Evolutionary conservation across 108 stramenopile genomes (phyloP), one percentile per base, ranked within the genome.

Genomic region (Nitzschia sp.): DNA sequence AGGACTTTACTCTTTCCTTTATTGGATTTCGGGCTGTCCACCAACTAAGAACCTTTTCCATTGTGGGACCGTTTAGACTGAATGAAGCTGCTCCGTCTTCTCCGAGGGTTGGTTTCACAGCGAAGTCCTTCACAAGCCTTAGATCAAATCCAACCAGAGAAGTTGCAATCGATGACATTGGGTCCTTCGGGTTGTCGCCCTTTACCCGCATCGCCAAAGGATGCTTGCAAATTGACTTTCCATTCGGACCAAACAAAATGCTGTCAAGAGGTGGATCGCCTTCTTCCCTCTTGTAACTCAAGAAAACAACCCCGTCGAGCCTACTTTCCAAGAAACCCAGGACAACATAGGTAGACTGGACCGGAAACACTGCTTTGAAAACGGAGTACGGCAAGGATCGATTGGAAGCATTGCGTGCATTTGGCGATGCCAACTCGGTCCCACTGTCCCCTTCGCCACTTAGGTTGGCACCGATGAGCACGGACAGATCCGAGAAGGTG

Each of bases 141-240:
- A 94, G 81, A 65, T 94, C 92, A 59, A 81, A 94, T 1, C 92
- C 92, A 60, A 94, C 80, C 34, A 94, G 72, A 38, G 71, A 73
- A 42, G 84, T 72, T 35, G 85, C 85, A 33, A 74, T 31, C 28
- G 56, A 46, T 26, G 76, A 76, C 18, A 27, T 47, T 49, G 57
- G 59, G 54, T 56, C 79, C 69, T 21, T 45, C 17, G 74, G 65
- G 53, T 35, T 76, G 45, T 83, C 80, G 33, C 78, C 80, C 66
- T 84, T 85, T 35, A 85, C 55, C 46, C 78, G 62, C 81, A 91
- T 85, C 28, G 89, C 89, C 48, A 87, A 47, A 4, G 92, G 85
- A 63, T 94, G 89, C 26, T 89, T 76, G 60, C 88, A 91, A 61
- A 94, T 81, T 6, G 64, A 30, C 34, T 76, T 64, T 34, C 70